phyloP scores from a whole-genome alignment of 345 rosid species.

The Hypericum androsaemum region DNA sequence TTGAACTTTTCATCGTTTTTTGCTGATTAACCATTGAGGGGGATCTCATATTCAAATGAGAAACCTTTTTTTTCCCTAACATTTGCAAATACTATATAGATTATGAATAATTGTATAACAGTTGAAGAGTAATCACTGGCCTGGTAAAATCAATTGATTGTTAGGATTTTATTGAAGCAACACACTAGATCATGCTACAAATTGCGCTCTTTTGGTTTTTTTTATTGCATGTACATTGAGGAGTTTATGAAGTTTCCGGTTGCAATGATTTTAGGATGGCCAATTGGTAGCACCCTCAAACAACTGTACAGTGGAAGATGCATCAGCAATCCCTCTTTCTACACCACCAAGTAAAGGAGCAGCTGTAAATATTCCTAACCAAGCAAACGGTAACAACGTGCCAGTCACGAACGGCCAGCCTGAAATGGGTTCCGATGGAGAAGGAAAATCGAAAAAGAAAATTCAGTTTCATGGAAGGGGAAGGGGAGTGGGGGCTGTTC shows the following conservation, averaged over 20 bases:
- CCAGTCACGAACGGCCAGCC: background rate
- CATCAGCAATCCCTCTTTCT: conserved; percentile 24
- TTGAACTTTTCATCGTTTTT: no score
- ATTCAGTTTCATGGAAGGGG: conserved; percentile 55
- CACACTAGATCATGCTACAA: no score
- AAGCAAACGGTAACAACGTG: background rate
- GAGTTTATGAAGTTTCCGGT: conserved; percentile 18
- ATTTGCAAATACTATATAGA: no score
- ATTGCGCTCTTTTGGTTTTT: no score
- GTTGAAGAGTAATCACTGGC: no score
- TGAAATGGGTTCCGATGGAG: conserved; percentile 27
- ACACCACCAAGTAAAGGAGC: conserved; percentile 17
- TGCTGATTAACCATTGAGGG: no score
- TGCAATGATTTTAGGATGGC: conserved; percentile 33
- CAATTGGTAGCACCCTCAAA: conserved; percentile 21
- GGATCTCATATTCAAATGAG: no score
- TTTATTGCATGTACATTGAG: conserved; percentile 5
- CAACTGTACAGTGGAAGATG: conserved; percentile 21
- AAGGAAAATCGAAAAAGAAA: conserved; percentile 49
- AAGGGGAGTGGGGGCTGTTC: conserved; percentile 44
- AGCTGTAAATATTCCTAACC: conserved; percentile 16
- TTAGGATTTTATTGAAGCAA: no score
- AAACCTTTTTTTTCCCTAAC: no score
- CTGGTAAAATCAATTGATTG: no score
- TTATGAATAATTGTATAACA: no score